Evolutionary conservation across 2,329 filamentous ascomycete genomes (phyloP), one percentile per base, ranked within the genome.

Genomic region (Claviceps quebecensis): DNA sequence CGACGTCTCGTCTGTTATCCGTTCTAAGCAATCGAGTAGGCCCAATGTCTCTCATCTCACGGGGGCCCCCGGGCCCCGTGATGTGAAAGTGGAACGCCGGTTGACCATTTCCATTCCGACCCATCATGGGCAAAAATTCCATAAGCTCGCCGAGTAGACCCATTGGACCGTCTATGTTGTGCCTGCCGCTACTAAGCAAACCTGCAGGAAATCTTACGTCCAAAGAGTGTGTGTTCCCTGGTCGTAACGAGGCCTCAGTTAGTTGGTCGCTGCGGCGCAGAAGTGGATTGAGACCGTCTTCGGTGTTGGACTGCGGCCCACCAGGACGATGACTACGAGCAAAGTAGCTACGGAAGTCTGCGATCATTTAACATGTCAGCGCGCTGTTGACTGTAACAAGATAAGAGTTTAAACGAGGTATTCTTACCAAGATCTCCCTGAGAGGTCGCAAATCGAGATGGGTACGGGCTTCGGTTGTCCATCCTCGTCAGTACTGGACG

Each of bases 261-360:
- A 62, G 65, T 26, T 67, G 60, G 22, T 70, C 68, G 47, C 63
- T 67, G 45, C 87, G 83, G 56, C 89, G 84, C 50, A 97, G 78
- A 13, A 97, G 74, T 44, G 91, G 91, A 61, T 97, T 96, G 22
- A 82, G 75, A 3, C 88, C 89, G 63, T 96, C 90, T 56, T 95
- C 88, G 37, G 77, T 75, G 29, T 74, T 74, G 52, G 77, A 74
- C 49, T 77, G 69, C 36, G 76, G 71, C 19, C 69, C 71, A 46
- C 73, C 73, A 50, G 75, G 66, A 52, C 79, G 73, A 58, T 81
- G 76, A 54, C 73, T 68, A 57, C 78, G 66, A 22, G 67, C 67
- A 72, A 67, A 72, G 54, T 72, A 73, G 57, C 65, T 74, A 44
- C 72, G 69, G 59, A 77, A 76, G 52, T 77, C 72, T 68, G 19